A percentile compares a stretch with the other conserved stretches of the same genome.
phyloP scores from a whole-genome alignment of 495 filamentous ascomycete species.

The Platismatia glauca region DNA sequence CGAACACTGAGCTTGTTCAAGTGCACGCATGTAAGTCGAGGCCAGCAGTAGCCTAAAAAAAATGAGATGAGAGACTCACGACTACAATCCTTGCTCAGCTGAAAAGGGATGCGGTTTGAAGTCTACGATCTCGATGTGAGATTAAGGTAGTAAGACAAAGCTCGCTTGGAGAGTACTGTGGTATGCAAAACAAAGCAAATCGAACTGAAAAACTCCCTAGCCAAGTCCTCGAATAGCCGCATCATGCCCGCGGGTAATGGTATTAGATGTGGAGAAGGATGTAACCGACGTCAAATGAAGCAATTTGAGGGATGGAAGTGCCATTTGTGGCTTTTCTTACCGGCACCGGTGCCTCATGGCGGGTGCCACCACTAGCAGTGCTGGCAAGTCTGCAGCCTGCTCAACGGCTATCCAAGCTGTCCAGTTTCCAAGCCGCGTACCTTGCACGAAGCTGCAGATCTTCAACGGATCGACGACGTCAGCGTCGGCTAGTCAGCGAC shows the following conservation, averaged over 20 bases:
- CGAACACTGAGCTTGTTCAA: not conserved
- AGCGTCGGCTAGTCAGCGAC: too few relatives aligned
- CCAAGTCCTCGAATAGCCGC: not conserved
- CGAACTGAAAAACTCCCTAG: not conserved
- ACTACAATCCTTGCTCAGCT: not conserved
- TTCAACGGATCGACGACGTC: too few relatives aligned
- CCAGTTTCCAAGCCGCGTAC: too few relatives aligned
- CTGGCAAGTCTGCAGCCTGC: too few relatives aligned
- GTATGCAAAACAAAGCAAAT: not conserved
- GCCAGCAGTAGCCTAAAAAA: not conserved
- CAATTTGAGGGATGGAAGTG: not conserved
- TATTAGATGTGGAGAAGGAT: not conserved
- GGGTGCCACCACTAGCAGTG: too few relatives aligned
- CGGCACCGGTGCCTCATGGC: not conserved
- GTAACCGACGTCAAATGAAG: not conserved
- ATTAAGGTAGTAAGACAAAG: not conserved
- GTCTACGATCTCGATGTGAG: too few relatives aligned
- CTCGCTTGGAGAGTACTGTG: not conserved
- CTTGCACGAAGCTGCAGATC: too few relatives aligned
- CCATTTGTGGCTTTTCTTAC: not conserved
- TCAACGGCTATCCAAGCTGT: constrained; percentile 11
- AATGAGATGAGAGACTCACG: not conserved
- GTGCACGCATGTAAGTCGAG: not conserved
- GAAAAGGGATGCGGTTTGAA: not conserved
- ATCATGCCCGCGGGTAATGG: not conserved